Percentiles rank a stretch among this genome's conserved stretches.
Conservation (phyloP, 345 rosid species). For the Eucalyptus leucophloia region DNA sequence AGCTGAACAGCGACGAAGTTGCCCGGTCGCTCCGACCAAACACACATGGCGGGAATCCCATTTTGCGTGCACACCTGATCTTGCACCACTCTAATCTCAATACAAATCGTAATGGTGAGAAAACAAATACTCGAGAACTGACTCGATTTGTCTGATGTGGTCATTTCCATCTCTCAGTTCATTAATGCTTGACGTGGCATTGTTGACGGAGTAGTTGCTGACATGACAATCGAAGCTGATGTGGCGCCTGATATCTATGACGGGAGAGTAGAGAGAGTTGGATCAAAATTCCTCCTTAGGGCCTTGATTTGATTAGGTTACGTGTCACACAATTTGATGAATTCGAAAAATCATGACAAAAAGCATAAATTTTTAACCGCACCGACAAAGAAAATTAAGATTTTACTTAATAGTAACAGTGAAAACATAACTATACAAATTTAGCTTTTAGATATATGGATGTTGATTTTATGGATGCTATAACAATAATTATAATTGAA, state of each 20-base stretch:
- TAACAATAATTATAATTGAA: too few species aligned
- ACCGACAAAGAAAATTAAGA: neutral
- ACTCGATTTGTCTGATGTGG: neutral
- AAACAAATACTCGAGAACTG: neutral
- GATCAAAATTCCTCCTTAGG: neutral
- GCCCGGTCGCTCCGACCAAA: neutral
- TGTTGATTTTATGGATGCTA: neutral
- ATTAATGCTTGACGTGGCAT: neutral
- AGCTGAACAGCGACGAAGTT: neutral
- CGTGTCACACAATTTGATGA: neutral
- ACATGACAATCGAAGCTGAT: neutral
- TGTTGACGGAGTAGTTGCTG: neutral
- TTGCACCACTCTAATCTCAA: neutral
- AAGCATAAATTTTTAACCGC: neutral
- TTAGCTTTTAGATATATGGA: neutral
- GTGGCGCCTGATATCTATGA: neutral
- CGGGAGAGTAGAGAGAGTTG: neutral
- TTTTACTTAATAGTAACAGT: neutral
- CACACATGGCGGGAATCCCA: neutral
- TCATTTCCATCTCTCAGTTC: neutral
- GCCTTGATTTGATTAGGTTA: neutral
- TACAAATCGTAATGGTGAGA: fast-evolving
- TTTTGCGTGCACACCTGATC: neutral
- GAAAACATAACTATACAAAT: neutral
- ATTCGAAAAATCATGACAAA: neutral